A percentile compares a stretch with the other conserved stretches of the same genome.
Evolutionary conservation across 306 rosid genomes (phyloP).

Genomic region (Acacia crassicarpa): DNA sequence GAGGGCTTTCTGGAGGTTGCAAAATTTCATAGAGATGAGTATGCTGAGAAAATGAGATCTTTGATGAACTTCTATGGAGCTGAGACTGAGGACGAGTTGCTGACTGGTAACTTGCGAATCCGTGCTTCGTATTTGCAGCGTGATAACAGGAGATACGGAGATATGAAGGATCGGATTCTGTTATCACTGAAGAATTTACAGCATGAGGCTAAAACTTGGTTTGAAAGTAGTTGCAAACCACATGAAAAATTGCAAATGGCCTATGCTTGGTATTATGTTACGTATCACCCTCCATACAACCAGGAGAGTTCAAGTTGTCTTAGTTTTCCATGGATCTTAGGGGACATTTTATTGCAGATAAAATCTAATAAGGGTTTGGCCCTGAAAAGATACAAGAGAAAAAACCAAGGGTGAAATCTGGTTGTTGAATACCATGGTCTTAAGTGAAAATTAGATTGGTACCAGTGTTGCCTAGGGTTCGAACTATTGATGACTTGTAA

Average conservation of each 20-base stretch:
- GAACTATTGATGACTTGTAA: not conserved
- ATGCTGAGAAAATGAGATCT: slow-evolving; percentile 57
- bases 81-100: slow-evolving; percentile 70
- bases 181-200: slow-evolving; percentile 59
- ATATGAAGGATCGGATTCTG: slow-evolving; percentile 78
- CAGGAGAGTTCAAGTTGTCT: slow-evolving; percentile 44
- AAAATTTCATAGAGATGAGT: slow-evolving; percentile 40
- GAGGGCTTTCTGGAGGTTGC: slow-evolving; percentile 61
- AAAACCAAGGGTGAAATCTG: not conserved
- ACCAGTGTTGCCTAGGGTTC: not conserved
- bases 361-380: slow-evolving; percentile 40
- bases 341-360: slow-evolving; percentile 61
- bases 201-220: slow-evolving; percentile 70
- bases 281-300: slow-evolving; percentile 57
- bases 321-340: slow-evolving; percentile 90
- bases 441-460: not conserved
- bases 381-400: too few relatives aligned
- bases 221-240: slow-evolving; percentile 55
- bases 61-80: slow-evolving; percentile 71
- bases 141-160: slow-evolving; percentile 74
- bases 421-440: not conserved
- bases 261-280: slow-evolving; percentile 88
- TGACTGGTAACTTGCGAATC: slow-evolving; percentile 66
- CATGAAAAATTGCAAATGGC: slow-evolving; percentile 55
- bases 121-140: slow-evolving; percentile 81